A percentile compares a stretch with the other conserved stretches of the same genome.
These are phyloP conservation scores for Pseudozyma pruni DNA, from an alignment of 1,284 basidiomycete species.

Conservation along the genomic window DNA sequence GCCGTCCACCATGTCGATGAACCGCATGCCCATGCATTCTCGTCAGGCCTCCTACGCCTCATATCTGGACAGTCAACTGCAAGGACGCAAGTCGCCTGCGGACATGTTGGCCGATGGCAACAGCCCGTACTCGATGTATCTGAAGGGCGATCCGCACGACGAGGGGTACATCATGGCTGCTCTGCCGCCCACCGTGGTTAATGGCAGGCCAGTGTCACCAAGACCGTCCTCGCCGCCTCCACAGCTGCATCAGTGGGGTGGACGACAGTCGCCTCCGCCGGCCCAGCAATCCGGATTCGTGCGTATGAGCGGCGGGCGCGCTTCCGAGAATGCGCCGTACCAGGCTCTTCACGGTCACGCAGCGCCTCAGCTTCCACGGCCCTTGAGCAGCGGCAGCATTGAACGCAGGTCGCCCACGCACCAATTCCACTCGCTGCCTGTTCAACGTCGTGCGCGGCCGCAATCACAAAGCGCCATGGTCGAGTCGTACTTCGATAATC, in stretches of 20 bases:
- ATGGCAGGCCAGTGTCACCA: conserved; percentile 10
- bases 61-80: conserved; percentile 51
- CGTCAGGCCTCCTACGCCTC: conserved; percentile 55
- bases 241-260: conserved; percentile 36
- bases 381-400: conserved; percentile 29
- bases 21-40: conserved; percentile 51
- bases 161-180: conserved; percentile 62
- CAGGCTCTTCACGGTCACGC: conserved; percentile 14
- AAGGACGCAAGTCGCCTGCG: conserved; percentile 35
- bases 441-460: conserved; percentile 28
- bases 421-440: conserved; percentile 15
- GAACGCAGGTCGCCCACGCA: conserved; percentile 29
- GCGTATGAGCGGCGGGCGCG: conserved; percentile 53
- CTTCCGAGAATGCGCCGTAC: conserved; percentile 54
- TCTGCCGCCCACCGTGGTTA: conserved; percentile 33
- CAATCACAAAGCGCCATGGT: conserved; percentile 22
- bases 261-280: conserved; percentile 29
- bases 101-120: conserved; percentile 41
- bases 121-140: conserved; percentile 49
- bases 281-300: conserved; percentile 49
- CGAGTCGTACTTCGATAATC: conserved; percentile 38
- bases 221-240: conserved; percentile 15
- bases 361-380: conserved; percentile 8
- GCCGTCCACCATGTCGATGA: conserved; percentile 31
- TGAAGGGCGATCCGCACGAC: conserved; percentile 53